Percentiles rank a stretch among this genome's conserved stretches.
phyloP scores from a whole-genome alignment of 1,139 yeast genomes.

The Hyphopichia khmerensis region DNA sequence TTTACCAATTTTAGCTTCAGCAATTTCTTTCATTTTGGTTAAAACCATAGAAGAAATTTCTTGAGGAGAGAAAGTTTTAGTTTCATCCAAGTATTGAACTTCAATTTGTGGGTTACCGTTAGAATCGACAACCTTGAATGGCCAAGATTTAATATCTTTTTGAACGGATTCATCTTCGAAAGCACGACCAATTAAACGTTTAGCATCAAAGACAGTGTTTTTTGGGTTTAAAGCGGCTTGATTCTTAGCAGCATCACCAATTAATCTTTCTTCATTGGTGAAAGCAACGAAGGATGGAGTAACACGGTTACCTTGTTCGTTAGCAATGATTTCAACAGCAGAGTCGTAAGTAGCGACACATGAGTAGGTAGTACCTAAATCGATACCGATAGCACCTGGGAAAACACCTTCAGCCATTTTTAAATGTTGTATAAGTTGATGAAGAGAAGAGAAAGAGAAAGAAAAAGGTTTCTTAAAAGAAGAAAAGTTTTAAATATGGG shows the following conservation, averaged over 20 bases:
- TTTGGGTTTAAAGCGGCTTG: slow-evolving; percentile 97
- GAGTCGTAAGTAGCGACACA: slow-evolving; percentile 96
- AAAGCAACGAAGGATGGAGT: slow-evolving; percentile 98
- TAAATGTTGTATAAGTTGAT: slow-evolving; percentile 12
- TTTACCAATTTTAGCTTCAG: slow-evolving; percentile 93
- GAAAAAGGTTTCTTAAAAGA: slow-evolving; percentile 12
- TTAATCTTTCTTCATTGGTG: slow-evolving; percentile 95
- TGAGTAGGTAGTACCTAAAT: slow-evolving; percentile 98
- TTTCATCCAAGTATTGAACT: slow-evolving; percentile 92
- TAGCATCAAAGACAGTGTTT: slow-evolving; percentile 96
- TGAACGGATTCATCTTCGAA: slow-evolving; percentile 88
- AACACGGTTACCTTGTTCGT: slow-evolving; percentile 99
- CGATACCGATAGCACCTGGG: slow-evolving; percentile 99
- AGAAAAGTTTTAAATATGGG: slow-evolving; percentile 8
- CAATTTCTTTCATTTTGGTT: slow-evolving; percentile 97
- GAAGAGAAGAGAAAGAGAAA: slow-evolving; percentile 15
- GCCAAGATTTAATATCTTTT: slow-evolving; percentile 96
- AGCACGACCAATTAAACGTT: slow-evolving; percentile 97
- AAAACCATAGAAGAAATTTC: slow-evolving; percentile 96
- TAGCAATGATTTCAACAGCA: slow-evolving; percentile 91
- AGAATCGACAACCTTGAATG: slow-evolving; percentile 87
- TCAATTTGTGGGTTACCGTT: slow-evolving; percentile 88
- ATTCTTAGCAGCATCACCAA: slow-evolving; percentile 99
- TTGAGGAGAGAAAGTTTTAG: slow-evolving; percentile 94
- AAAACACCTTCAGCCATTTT: slow-evolving; percentile 98